Conservation (phyloP, 495 filamentous ascomycete genomes). For the Podospora tetraspora region DNA sequence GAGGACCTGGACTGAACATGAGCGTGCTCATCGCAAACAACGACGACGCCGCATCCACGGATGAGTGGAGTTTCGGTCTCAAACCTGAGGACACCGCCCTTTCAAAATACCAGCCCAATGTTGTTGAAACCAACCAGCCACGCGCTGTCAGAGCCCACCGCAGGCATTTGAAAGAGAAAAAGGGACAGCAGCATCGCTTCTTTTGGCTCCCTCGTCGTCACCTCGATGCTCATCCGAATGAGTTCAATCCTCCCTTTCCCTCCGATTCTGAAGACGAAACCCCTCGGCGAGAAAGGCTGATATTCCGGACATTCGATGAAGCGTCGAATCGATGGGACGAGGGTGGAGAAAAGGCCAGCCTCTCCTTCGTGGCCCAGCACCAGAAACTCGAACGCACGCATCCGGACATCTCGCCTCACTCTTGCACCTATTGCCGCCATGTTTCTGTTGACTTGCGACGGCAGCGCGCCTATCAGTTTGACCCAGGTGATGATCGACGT, state of each 20-base stretch:
- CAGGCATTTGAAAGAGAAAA: not conserved
- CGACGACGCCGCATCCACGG: not conserved
- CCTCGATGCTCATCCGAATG: not conserved
- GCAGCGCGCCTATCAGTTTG: not conserved
- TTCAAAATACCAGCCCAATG: not conserved
- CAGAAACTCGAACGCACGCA: not conserved
- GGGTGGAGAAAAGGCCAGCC: not conserved
- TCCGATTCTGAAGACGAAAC: constrained; percentile 2
- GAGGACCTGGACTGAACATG: not conserved
- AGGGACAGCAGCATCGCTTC: not conserved
- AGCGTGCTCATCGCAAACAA: not conserved
- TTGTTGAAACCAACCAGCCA: not conserved
- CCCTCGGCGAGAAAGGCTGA: not conserved
- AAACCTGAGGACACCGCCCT: not conserved
- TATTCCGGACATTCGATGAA: not conserved
- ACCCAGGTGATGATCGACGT: not conserved
- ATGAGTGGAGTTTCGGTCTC: constrained; percentile 6
- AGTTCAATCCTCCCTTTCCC: not conserved
- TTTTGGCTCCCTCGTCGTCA: not conserved
- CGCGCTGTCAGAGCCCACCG: constrained; percentile 1
- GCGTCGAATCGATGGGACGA: not conserved
- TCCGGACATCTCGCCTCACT: constrained; percentile 1
- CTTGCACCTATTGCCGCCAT: not conserved
- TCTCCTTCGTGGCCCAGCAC: not conserved
- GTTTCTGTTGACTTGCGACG: constrained; percentile 3